Base-by-base conservation (phyloP, 1,284 basidiomycete genomes). In the Afroboletus lepidellus region DNA sequence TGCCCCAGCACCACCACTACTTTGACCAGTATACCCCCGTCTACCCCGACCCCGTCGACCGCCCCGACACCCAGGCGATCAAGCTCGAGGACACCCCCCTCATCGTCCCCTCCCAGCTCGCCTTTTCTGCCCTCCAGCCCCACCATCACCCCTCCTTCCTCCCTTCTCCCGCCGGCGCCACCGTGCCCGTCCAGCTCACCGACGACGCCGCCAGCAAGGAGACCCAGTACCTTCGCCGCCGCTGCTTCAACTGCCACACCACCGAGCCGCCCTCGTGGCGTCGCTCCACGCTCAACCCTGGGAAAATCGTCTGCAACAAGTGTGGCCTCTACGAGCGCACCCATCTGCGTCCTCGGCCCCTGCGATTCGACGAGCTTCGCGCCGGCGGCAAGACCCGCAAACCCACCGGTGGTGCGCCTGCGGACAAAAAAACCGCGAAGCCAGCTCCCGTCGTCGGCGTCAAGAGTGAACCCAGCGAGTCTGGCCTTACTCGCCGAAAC, bases 281-380 rank as follows among this genome's bases (percentile, higher is more conserved):
- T 45, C 82, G 90, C 34, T 87, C 83, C 29, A 92, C 90, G 8
- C 83, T 92, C 65, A 90, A 90, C 70, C 88, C 87, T 2, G 90
- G 89, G 58, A 92, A 92, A 72, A 92, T 92, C 65, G 90, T 92
- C 48, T 92, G 89, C 78, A 92, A 92, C 79, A 92, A 92, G 75
- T 92, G 89, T 59, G 89, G 89, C 18, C 76, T 92, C 36, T 92
- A 92, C 67, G 89, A 92, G 71, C 86, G 89, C 63, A 92, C 90
- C 13, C 89, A 92, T 60, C 68, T 91, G 55, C 81, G 90, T 27
- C 82, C 89, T 8, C 78, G 90, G 15, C 90, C 90, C 13, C 76
- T 90, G 23, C 84, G 89, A 49, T 91, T 92, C 60, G 89, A 92
- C 69, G 89, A 92, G 70, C 78, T 92, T 34, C 82, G 89, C 5